These are phyloP conservation scores for Ganoderma sinense DNA, from an alignment of 1,284 basidiomycete species.

Conservation along the genomic window DNA sequence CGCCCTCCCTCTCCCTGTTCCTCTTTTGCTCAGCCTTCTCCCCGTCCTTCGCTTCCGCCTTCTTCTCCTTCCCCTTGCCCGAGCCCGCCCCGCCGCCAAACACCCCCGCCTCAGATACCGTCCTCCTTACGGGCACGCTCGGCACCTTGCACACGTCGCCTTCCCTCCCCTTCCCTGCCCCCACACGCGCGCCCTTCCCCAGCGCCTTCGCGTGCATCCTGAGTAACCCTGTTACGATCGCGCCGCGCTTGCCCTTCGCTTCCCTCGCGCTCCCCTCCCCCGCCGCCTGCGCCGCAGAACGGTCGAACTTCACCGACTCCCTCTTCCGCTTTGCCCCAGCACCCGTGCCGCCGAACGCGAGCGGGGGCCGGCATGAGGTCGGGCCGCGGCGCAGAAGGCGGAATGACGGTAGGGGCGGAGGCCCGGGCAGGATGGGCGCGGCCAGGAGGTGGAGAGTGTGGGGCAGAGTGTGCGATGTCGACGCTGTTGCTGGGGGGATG, in stretches of 20 bases:
- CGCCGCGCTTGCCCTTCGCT: constrained; percentile 32
- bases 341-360: constrained; percentile 32
- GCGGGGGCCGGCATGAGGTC: constrained; percentile 72
- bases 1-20: not conserved
- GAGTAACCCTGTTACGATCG: constrained; percentile 36
- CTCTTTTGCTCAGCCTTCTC: too few relatives aligned
- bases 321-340: not conserved
- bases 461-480: constrained; percentile 36
- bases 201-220: constrained; percentile 26
- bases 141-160: constrained; percentile 48
- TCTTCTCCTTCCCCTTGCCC: constrained; percentile 43
- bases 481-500: constrained; percentile 26
- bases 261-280: constrained; percentile 31
- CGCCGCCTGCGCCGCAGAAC: constrained; percentile 7
- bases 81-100: constrained; percentile 43
- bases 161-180: constrained; percentile 26
- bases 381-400: constrained; percentile 73
- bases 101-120: constrained; percentile 50
- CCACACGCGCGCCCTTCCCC: constrained; percentile 29
- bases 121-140: constrained; percentile 37
- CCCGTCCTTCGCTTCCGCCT: not conserved
- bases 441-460: constrained; percentile 56
- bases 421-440: constrained; percentile 60
- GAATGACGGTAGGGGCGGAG: constrained; percentile 41
- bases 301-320: constrained; percentile 18